phyloP scores from a whole-genome alignment of 2,329 filamentous ascomycete genomes.

The Lizonia empirigonia region DNA sequence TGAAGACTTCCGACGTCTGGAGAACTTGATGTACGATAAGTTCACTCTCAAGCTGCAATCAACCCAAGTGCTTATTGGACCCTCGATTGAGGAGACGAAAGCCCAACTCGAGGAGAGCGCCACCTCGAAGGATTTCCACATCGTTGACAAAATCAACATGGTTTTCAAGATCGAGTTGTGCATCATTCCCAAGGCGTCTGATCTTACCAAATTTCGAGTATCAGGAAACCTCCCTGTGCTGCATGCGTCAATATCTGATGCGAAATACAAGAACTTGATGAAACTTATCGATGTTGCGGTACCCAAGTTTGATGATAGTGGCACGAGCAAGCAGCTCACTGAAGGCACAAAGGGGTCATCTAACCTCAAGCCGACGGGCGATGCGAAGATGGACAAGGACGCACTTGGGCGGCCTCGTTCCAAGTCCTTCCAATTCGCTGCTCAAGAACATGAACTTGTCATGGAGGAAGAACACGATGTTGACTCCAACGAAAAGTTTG shows the following conservation, averaged over 20 bases:
- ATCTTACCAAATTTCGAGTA: slow-evolving; percentile 88
- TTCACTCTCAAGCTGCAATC: slow-evolving; percentile 92
- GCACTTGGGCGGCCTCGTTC: slow-evolving; percentile 62
- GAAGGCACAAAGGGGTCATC: slow-evolving; percentile 44
- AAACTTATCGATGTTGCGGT: slow-evolving; percentile 93
- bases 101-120: slow-evolving; percentile 74
- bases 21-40: slow-evolving; percentile 96
- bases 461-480: slow-evolving; percentile 74
- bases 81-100: slow-evolving; percentile 88
- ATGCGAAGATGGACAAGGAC: slow-evolving; percentile 38
- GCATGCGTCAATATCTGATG: slow-evolving; percentile 89
- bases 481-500: slow-evolving; percentile 66
- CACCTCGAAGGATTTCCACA: slow-evolving; percentile 75
- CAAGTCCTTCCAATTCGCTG: slow-evolving; percentile 74
- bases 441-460: slow-evolving; percentile 76
- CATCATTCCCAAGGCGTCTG: slow-evolving; percentile 93
- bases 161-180: slow-evolving; percentile 96
- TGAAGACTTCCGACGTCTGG: slow-evolving; percentile 84
- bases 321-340: slow-evolving; percentile 44
- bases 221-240: slow-evolving; percentile 91
- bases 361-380: slow-evolving; percentile 45
- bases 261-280: slow-evolving; percentile 97
- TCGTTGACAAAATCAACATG: slow-evolving; percentile 96
- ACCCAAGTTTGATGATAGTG: slow-evolving; percentile 71
- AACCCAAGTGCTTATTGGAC: slow-evolving; percentile 93